These are phyloP conservation scores for Starmerella tilneyi DNA, from an alignment of 805 yeast species.

Conservation along the genomic window DNA sequence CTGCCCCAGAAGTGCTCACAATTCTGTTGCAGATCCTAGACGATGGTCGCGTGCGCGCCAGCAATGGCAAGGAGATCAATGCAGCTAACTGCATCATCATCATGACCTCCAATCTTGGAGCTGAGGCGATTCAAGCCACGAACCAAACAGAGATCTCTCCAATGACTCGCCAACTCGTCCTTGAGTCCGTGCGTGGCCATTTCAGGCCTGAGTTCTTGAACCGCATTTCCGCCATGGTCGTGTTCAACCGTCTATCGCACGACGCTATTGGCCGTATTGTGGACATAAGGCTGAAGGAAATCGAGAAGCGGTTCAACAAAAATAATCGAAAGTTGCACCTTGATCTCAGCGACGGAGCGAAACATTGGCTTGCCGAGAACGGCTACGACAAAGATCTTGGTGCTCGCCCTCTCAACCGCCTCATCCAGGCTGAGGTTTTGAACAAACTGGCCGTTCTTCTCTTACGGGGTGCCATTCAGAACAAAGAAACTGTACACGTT, in stretches of 20 bases:
- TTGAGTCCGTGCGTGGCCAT: slow-evolving; percentile 74
- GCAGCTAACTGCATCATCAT: slow-evolving; percentile 87
- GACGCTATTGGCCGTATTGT: slow-evolving; percentile 90
- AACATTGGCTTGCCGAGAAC: slow-evolving; percentile 67
- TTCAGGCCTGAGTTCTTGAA: slow-evolving; percentile 96
- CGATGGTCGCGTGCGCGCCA: slow-evolving; percentile 91
- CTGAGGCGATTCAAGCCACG: slow-evolving; percentile 69
- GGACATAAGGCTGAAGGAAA: slow-evolving; percentile 69
- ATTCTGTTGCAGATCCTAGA: slow-evolving; percentile 84
- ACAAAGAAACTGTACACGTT: slow-evolving; percentile 76
- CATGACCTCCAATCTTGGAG: slow-evolving; percentile 96
- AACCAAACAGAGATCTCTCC: slow-evolving; percentile 49
- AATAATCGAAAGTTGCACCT: slow-evolving; percentile 72
- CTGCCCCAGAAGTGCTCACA: slow-evolving; percentile 94
- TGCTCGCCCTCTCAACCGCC: slow-evolving; percentile 84
- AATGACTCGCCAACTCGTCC: slow-evolving; percentile 63
- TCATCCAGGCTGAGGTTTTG: slow-evolving; percentile 79
- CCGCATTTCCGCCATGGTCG: slow-evolving; percentile 86
- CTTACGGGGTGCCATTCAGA: slow-evolving; percentile 73
- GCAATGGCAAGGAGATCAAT: slow-evolving; percentile 86
- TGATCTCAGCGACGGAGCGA: slow-evolving; percentile 62
- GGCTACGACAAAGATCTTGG: slow-evolving; percentile 93
- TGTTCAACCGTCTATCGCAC: slow-evolving; percentile 85
- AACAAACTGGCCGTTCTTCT: slow-evolving; percentile 83
- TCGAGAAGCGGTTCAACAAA: slow-evolving; percentile 71